Evolutionary conservation across 495 filamentous ascomycete genomes (phyloP).

Genomic region (Cladorrhinum samala): DNA sequence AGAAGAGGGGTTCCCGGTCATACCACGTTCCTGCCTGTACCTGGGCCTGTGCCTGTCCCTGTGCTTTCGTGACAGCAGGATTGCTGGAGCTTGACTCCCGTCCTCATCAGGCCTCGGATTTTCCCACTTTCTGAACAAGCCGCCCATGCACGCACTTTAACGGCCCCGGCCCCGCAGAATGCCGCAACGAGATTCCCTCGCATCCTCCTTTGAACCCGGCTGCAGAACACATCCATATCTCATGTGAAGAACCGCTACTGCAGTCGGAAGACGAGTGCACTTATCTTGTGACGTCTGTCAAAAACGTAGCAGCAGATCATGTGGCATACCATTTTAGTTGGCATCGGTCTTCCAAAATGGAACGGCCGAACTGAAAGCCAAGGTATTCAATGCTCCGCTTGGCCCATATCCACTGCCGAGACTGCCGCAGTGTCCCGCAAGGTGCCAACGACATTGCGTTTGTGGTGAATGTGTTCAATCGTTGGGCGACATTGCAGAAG

Average conservation of each 20-base stretch:
- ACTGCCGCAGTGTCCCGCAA: not conserved
- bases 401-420: not conserved
- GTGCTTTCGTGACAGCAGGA: not conserved
- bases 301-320: not conserved
- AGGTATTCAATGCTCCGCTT: not conserved
- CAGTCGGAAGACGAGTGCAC: not conserved
- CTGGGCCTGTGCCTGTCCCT: not conserved
- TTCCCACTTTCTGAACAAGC: no score
- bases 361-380: not conserved
- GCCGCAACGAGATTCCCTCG: not conserved
- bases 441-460: not conserved
- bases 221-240: no score
- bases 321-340: not conserved
- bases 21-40: not conserved
- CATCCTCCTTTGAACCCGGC: no score
- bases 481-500: no score
- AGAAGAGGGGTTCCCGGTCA: not conserved
- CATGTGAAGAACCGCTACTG: not conserved
- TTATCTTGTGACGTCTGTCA: not conserved
- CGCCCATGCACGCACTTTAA: not conserved
- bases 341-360: not conserved
- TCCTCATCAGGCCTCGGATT: no score
- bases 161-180: no score
- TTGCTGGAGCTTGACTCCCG: no score
- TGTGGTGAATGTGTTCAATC: no score